Evolutionary conservation across 345 rosid genomes (phyloP), one percentile per base, ranked within the genome.

Genomic region (Salix exigua): DNA sequence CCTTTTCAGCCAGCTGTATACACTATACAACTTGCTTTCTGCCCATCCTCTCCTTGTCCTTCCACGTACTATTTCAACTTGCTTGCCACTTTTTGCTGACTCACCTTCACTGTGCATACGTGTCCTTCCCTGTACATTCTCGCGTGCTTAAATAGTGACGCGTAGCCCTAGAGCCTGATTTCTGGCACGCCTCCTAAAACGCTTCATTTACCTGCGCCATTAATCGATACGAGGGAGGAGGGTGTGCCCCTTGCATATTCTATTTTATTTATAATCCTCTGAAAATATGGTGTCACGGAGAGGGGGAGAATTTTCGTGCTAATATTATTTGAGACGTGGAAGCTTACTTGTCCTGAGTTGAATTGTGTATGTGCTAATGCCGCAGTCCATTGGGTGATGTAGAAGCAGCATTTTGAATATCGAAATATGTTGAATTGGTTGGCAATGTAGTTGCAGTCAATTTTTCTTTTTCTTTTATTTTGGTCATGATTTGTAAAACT

Each of bases 1-100:
- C n/a, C 5, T 68, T 66, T 25, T 37, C 5, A 4, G 73, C 61
- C 37, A 83, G 82, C 82, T 73, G 78, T 72, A 73, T 9, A 7
- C 69, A 75, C 76, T 72, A 73, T 9, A 7, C 69, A 75, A 76
- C 6, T 37, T 63, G 17, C 77, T 28, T 12, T 28, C 23, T 18
- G 23, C 67, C 21, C 33, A 2, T 38, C 35, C 6, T 7, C 28
- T 21, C 60, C 11, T 21, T 53, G 60, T 19, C 60, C 60, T 21
- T 53, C 58, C 58, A 19, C 58, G 58, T 51, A 19, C 23, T 51
- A 7, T 19, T 2, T 53, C n/a, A n/a, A n/a, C n/a, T n/a, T n/a
- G 25, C 21, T 58, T 19, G n/a, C 58, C 21, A 6, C 23, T 0
- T 7, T 51, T 19, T 6, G 61, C 28, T 4, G 62, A 3, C 28